Base-by-base conservation (phyloP, 768 basidiomycete species). In the Inosperma sp. region DNA sequence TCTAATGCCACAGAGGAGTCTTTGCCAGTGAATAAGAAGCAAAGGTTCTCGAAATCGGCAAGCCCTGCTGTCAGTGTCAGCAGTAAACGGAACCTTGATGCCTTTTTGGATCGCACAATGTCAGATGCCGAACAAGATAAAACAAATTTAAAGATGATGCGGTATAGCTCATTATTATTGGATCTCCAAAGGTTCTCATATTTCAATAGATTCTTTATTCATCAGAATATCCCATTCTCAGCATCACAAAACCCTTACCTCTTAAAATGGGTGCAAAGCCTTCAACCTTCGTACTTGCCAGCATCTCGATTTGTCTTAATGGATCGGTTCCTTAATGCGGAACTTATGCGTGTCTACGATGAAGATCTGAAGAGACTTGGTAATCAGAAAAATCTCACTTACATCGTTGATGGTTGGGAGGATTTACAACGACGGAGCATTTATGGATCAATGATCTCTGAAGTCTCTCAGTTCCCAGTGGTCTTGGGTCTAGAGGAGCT, bases 371-470 rank as follows among this genome's bases (percentile, higher is more conserved):
- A 43, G 2, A 21, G 53, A 7, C 50, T 65, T 16, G 48, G 55
- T 30, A 22, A 25, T 1, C 21, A 51, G 3, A 55, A 62, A 21
- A 29, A 46, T 4, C 51, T 65, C 12, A 69, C 63, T 0, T 29
- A 68, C 1, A 41, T 68, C 3, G 40, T 65, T 34, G 66, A 68
- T 57, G 65, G 68, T 0, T 70, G 68, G 67, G 64, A 69, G 35
- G 65, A 69, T 50, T 3, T 2, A 6, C 14, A 61, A 4, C 46
- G 51, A n/a, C 37, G 55, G 9, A 66, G 61, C 39, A 40, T 68
- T 1, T 68, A 67, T 57, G 62, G 68, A 0, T 42, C 48, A n/a
- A 49, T 70, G 3, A 55, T 53, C 3, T 59, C 56, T 0, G 55
- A 65, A 43, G 59, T 65, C 16, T 55, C 53, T 3, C 22, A 56